phyloP scores from a whole-genome alignment of 2,329 filamentous ascomycete genomes.

The Emmonsiellopsis sp. region DNA sequence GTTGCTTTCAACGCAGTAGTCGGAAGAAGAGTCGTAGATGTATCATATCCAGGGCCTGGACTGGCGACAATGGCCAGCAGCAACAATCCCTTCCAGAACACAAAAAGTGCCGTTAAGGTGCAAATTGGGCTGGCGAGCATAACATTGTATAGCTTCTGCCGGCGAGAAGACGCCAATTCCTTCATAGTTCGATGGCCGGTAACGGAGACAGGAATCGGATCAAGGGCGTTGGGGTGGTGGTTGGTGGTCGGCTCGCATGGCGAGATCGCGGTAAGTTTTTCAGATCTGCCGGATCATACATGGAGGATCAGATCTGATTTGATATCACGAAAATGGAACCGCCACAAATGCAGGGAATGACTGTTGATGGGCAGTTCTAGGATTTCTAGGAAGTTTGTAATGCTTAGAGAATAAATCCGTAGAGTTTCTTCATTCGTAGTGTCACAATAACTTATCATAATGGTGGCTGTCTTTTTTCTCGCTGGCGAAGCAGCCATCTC shows the following conservation, averaged over 20 bases:
- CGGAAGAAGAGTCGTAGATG: conserved; percentile 46
- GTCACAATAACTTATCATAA: no score
- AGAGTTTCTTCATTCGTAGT: no score
- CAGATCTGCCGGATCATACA: no score
- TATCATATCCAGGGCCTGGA: conserved; percentile 55
- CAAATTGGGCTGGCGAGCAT: conserved; percentile 19
- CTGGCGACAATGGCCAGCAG: conserved; percentile 39
- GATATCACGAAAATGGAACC: no score
- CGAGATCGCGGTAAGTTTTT: no score
- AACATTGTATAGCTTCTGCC: neutral
- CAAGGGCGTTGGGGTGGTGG: neutral
- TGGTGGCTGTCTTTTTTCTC: no score
- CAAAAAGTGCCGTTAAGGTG: conserved; percentile 34
- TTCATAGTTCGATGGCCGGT: neutral
- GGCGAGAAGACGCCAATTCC: neutral
- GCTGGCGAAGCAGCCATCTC: no score
- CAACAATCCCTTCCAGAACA: conserved; percentile 48
- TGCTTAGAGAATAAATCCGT: no score
- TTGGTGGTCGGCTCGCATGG: neutral
- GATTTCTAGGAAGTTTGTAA: no score
- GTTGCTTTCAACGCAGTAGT: conserved; percentile 9
- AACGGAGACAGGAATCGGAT: neutral
- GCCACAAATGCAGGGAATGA: no score
- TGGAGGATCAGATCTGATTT: no score
- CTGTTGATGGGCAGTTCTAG: no score